phyloP scores from a whole-genome alignment of 495 filamentous ascomycete genomes.

The Aspergillus kassunensis region DNA sequence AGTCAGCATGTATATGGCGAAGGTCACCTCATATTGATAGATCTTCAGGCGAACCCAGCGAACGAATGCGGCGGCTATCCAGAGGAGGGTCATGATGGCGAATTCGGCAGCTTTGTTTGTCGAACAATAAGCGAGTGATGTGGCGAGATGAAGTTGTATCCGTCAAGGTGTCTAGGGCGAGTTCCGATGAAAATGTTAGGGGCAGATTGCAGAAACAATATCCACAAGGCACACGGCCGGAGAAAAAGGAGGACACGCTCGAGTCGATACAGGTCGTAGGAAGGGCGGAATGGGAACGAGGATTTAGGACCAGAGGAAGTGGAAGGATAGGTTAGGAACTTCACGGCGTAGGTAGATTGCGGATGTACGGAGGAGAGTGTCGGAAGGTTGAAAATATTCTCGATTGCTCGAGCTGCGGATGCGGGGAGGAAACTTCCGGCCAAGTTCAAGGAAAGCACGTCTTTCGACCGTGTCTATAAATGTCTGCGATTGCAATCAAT shows the following conservation, averaged over 20 bases:
- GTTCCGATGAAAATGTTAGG: background rate
- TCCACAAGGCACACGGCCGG: background rate
- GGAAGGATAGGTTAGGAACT: background rate
- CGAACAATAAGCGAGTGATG: background rate
- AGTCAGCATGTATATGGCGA: conserved; percentile 82
- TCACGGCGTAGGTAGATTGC: too few species aligned
- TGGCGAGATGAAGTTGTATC: background rate
- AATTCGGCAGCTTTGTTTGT: background rate
- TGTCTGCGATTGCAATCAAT: too few species aligned
- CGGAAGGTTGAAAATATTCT: too few species aligned
- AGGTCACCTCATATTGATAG: conserved; percentile 85
- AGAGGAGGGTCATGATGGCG: conserved; percentile 29
- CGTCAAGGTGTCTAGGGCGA: background rate
- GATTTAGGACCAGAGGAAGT: background rate
- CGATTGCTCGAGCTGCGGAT: background rate
- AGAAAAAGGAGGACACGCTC: background rate
- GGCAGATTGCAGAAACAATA: background rate
- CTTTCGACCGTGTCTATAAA: too few species aligned
- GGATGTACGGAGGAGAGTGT: too few species aligned
- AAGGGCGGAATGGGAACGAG: background rate
- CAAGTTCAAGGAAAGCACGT: background rate
- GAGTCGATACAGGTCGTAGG: background rate
- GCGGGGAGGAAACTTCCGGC: background rate
- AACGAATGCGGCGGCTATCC: conserved; percentile 44
- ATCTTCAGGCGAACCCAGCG: conserved; percentile 72